Conservation (phyloP, 192 early-diverging fungal genomes). For the Backusella macrospora region DNA sequence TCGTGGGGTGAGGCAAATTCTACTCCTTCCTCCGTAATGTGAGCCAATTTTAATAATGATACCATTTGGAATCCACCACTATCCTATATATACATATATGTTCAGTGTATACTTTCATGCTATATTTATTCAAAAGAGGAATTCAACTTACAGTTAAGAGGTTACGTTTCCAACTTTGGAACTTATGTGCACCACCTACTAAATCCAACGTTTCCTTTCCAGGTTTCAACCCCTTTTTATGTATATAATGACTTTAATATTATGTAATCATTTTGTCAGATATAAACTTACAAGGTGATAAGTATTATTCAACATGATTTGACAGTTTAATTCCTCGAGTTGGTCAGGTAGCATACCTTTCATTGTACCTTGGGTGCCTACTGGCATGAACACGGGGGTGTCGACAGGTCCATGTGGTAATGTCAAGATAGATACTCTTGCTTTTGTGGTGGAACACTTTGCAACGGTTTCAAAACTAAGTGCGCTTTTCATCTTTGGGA, state of each 20-base stretch:
- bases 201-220: constrained; percentile 76
- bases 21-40: constrained; percentile 85
- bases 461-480: constrained; percentile 75
- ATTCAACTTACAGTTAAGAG: constrained; percentile 61
- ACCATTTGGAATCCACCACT: constrained; percentile 92
- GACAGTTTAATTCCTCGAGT: constrained; percentile 73
- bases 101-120: background rate
- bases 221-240: constrained; percentile 42
- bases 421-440: constrained; percentile 69
- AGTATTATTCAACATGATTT: constrained; percentile 87
- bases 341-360: constrained; percentile 83
- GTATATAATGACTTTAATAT: background rate
- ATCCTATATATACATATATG: constrained; percentile 42
- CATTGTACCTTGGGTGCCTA: constrained; percentile 83
- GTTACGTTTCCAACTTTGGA: constrained; percentile 82
- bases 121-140: background rate
- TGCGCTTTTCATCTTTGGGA: constrained; percentile 61
- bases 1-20: constrained; percentile 87
- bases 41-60: constrained; percentile 78
- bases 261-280: background rate
- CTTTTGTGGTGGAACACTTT: constrained; percentile 82
- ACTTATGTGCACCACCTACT: constrained; percentile 76
- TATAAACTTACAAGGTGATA: constrained; percentile 70
- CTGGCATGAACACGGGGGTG: constrained; percentile 89
- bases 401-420: constrained; percentile 83